Evolutionary conservation across 805 yeast genomes (phyloP), one percentile per base, ranked within the genome.

Genomic region (Myxozyma udenii): DNA sequence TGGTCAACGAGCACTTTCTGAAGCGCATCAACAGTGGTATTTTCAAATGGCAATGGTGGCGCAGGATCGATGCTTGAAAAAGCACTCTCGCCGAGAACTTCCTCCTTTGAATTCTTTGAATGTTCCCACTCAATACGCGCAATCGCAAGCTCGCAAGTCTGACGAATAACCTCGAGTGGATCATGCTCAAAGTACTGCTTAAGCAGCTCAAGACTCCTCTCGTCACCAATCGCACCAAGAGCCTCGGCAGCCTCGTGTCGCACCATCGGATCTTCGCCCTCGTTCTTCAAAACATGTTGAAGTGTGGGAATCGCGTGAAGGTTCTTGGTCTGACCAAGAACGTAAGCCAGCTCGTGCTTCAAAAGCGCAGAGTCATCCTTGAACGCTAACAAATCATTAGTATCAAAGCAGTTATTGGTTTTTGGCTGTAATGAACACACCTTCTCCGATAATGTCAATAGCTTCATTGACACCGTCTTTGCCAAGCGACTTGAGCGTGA

Each of bases 181-280:
- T 95, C 98, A 45, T 83, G 78, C 55, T 73, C 69, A 62, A 71
- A 75, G 69, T 83, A 88, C 48, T 81, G 72, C 56, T 78, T 71
- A 61, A 93, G 78, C 43, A 89, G 67, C 1, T 74, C 78, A 50
- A 93, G 68, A 12, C 95, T 85, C 4, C 79, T 84, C 37, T 71
- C 69, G 68, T 89, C 95, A 43, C 95, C 95, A 46, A 93, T 75
- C 40, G 98, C 98, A 56, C 98, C 99, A 49, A 93, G 76, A 39
- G 98, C 98, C 71, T 93, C 99, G 5, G 98, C 98, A 16, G 98
- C 98, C 71, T 93, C 99, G 69, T 93, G 99, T 70, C 99, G 85
- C 33, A 93, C 99, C 98, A 93, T 93, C 55, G 86, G 76, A 73
- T 91, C 98, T 61, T 74, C 75, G 14, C 74, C 60, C 22, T 67